These are phyloP conservation scores for Leucosporidium scottii DNA, from an alignment of 768 basidiomycete genomes.

Conservation along the genomic window DNA sequence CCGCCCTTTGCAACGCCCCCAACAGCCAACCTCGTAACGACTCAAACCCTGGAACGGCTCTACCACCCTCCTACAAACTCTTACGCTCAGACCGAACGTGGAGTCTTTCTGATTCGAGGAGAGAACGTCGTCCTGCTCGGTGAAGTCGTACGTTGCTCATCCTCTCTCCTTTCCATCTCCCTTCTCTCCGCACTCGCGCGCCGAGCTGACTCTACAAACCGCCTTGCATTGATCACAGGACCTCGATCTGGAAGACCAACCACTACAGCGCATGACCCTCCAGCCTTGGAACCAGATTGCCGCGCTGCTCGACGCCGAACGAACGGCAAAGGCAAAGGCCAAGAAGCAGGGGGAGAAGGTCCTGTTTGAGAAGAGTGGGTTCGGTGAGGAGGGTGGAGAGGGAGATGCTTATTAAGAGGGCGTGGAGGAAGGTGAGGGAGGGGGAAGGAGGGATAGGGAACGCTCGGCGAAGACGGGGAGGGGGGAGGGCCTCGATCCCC, in stretches of 20 bases:
- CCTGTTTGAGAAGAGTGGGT: conserved; percentile 75
- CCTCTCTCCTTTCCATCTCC: no score
- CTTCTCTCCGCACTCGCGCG: background rate
- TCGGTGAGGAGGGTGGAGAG: conserved; percentile 90
- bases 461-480: no score
- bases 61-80: conserved; percentile 63
- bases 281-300: conserved; percentile 69
- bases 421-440: no score
- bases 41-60: conserved; percentile 91
- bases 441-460: no score
- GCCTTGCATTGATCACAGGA: conserved; percentile 53
- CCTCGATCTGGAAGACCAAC: conserved; percentile 83
- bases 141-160: conserved; percentile 70
- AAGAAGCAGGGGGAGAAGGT: conserved; percentile 59
- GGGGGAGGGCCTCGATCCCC: no score
- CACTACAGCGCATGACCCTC: conserved; percentile 61
- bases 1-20: background rate
- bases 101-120: conserved; percentile 88
- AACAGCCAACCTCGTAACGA: conserved; percentile 90
- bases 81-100: conserved; percentile 80
- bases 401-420: conserved; percentile 75
- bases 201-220: background rate
- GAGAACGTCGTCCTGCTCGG: conserved; percentile 97
- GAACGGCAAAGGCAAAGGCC: conserved; percentile 40
- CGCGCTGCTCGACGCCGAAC: conserved; percentile 69